Base-by-base conservation (phyloP, 192 early-diverging fungal species). In the Glomus cerebriforme region DNA sequence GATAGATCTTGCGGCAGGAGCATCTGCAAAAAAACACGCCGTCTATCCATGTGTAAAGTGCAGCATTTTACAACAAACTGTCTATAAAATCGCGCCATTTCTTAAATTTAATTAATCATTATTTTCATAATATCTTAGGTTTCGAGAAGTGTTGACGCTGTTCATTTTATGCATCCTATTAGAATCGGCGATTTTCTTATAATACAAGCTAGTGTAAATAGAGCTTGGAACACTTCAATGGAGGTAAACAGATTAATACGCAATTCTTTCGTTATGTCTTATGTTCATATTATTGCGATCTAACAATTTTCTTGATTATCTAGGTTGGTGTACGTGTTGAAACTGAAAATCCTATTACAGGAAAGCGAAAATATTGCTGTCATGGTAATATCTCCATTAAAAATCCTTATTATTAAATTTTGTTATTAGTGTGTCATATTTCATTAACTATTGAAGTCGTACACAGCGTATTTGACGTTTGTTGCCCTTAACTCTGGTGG, bases 201-300 rank as follows among this genome's bases (percentile, higher is more conserved):
- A 12, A 82, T 93, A 34, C 87, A 87, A 62, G 90, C 92, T 17
- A 81, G 78, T n/a, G 89, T 93, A 29, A 93, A 93, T 63, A 84
- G 86, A 64, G 83, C 88, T 0, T 93, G 92, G 92, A 88, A 87
- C 31, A 90, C 90, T 0, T 92, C 90, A 1, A 92, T 93, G 91
- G 92, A 93, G 81, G 75, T 76, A 65, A 26, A 22, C 3, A 3
- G 31, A 19, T 65, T 65, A 17, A 65, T 65, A 6, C 10, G 12
- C 6, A 17, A 17, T 17, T 64, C 9, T 64, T 7, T 17, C 19
- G 7, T 22, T n/a, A 0, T 43, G 6, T 62, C 7, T 64, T 64
- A 17, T 15, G n/a, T 4, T 27, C 5, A 10, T 17, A 29, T 31
- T 31, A 22, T 17, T 13, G 1, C 8, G 17, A 27, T 65, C 31